Base-by-base conservation (phyloP, 805 yeast species). In the Saccharomycopsis babjevae region DNA sequence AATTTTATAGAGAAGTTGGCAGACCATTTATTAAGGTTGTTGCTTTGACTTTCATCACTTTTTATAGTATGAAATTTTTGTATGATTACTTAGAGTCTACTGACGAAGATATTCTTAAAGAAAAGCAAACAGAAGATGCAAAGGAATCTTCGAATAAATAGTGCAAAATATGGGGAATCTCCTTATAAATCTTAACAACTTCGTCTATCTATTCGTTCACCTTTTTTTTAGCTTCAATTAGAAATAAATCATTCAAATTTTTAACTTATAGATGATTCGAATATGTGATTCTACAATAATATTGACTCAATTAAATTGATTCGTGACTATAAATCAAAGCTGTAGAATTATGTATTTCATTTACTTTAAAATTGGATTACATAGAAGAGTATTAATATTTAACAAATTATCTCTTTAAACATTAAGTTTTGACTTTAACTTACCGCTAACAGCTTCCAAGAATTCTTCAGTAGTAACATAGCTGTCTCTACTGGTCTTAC, bases 391-490 rank as follows among this genome's bases (percentile, higher is more conserved):
- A 34, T 34, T 13, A 34, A 28, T 3, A 28, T 28, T 28, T 28
- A 42, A 18, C 22, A 42, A 20, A 34, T 34, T 7, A 7, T 34
- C 32, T 22, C 22, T 28, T 25, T 46, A 46, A 22, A 13, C 34
- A 46, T 25, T 22, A 28, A 46, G 52, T 13, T 46, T 46, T 10
- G 52, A 46, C 32, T 46, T 72, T 64, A 91, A 80, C 73, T 90
- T 84, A 66, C 74, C 73, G 62, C 88, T 86, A 64, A 92, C 97
- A 43, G 86, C 87, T 65, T 85, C 88, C 67, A 92, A 83, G 74
- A 90, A 92, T 74, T 90, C 97, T 72, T 88, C 94, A 59, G 97
- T 93, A 58, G 96, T 86, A 50, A 91, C 97, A 68, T 89, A 92
- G 42, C 86, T 70, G 20, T 83, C 76, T 73, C 97, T 85, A 67